phyloP scores from a whole-genome alignment of 2,329 filamentous ascomycete genomes.

The Podosphaera aphanis region DNA sequence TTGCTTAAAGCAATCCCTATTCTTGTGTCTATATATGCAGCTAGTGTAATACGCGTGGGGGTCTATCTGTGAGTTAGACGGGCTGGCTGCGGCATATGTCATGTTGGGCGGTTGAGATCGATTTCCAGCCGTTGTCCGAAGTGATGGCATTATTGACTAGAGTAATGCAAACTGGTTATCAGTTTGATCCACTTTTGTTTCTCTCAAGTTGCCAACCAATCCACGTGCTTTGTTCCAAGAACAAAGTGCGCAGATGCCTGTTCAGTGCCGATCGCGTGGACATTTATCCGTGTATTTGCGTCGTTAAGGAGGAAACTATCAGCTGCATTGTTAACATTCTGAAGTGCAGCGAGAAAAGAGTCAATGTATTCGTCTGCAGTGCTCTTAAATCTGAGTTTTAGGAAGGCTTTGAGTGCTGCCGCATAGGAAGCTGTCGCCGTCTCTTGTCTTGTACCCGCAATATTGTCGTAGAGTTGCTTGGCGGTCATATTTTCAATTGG shows the following conservation, averaged over 20 bases:
- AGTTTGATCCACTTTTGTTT: background rate
- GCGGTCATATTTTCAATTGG: background rate
- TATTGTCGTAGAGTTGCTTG: no score
- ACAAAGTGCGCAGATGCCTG: background rate
- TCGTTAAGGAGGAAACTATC: background rate
- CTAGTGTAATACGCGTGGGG: no score
- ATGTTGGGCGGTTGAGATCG: background rate
- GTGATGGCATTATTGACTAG: background rate
- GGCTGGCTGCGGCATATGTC: background rate
- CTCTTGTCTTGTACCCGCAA: no score
- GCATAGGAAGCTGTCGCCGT: background rate
- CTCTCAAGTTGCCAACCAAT: background rate
- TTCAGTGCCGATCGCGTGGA: background rate
- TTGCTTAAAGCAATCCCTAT: no score
- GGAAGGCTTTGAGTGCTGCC: background rate
- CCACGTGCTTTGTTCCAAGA: background rate
- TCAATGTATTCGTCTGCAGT: background rate
- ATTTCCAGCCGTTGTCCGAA: background rate
- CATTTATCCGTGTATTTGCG: background rate
- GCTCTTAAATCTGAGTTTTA: background rate
- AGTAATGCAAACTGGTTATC: background rate
- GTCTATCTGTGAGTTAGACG: background rate
- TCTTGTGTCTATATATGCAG: no score
- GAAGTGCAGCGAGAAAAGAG: background rate
- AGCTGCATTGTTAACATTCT: background rate